Evolutionary conservation across 1,139 yeast species (phyloP), one percentile per base, ranked within the genome.

Genomic region (Geotrichum klebahnii): DNA sequence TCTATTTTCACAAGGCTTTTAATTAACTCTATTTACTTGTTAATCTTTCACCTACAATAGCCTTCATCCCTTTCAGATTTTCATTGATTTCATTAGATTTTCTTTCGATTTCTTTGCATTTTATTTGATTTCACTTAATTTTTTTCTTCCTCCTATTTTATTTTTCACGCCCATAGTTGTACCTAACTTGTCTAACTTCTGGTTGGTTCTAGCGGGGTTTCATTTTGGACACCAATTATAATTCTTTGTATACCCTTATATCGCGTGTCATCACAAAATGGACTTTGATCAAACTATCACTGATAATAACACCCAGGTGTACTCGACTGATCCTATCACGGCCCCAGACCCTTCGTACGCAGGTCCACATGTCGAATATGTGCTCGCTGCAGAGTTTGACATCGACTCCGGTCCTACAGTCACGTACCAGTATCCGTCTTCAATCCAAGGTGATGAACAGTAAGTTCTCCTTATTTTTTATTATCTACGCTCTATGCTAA

Each of bases 371-470:
- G 68, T 67, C 45, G 65, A 65, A 44, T 67, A 66, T 53, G 67
- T 69, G 28, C 56, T 69, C 51, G 67, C 69, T 31, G 71, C 84
- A 5, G 84, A 80, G 65, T 81, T 81, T 63, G 84, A 81, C 60
- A 74, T 80, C 46, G 84, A 80, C 59, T 75, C 77, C 56, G 86
- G 86, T 1, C 84, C 85, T 1, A 69, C 75, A 3, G 66, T 81
- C 41, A 62, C 72, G 44, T 75, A 73, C 60, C 81, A 76, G 58
- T 77, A 75, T 59, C 86, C 86, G 3, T 59, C 38, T 8, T 37
- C 51, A 9, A 46, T 50, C 24, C 33, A 46, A 23, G 47, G 53
- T 35, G 55, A 52, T 31, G 29, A 40, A 32, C 33, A 34, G 48
- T 46, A 35, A 9, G 46, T 34, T 5, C 22, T 5, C 28, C 20